These are phyloP conservation scores for Thielaviopsis musarum DNA, from an alignment of 2,329 filamentous ascomycete species.

Conservation along the genomic window DNA sequence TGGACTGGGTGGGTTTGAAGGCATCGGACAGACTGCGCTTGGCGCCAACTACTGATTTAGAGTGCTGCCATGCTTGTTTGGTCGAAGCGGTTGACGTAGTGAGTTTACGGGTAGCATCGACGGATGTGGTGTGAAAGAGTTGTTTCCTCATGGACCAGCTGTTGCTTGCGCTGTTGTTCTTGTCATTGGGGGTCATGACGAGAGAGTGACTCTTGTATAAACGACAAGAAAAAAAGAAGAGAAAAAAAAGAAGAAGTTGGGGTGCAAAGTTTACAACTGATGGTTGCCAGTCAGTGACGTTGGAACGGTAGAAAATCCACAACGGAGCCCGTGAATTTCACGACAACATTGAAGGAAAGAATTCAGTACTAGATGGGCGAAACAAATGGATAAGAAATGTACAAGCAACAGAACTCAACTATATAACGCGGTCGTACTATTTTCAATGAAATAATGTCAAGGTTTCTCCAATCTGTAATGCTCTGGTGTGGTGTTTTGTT, in stretches of 20 bases:
- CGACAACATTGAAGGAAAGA: background rate
- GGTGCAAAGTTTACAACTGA: background rate
- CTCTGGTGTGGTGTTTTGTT: background rate
- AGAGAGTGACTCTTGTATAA: background rate
- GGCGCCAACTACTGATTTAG: constrained; percentile 1
- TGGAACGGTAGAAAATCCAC: background rate
- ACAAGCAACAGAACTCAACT: background rate
- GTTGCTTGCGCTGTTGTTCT: background rate
- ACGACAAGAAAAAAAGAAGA: background rate
- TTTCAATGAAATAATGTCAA: background rate
- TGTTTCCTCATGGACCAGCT: background rate
- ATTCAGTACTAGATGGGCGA: background rate
- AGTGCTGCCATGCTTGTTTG: background rate
- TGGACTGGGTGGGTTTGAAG: constrained; percentile 2
- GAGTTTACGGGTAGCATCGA: constrained; percentile 6
- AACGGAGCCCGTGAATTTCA: background rate
- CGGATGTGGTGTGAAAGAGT: constrained; percentile 9
- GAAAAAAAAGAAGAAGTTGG: background rate
- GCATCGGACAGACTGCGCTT: constrained; percentile 8
- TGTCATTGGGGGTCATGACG: background rate
- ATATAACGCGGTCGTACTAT: background rate
- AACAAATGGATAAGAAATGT: background rate
- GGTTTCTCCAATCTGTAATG: background rate
- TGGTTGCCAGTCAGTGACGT: background rate
- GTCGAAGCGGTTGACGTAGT: background rate